Evolutionary conservation across 202 grass and related monocot species (phyloP).

Genomic region (Bolboschoenoplectus hybrid): DNA sequence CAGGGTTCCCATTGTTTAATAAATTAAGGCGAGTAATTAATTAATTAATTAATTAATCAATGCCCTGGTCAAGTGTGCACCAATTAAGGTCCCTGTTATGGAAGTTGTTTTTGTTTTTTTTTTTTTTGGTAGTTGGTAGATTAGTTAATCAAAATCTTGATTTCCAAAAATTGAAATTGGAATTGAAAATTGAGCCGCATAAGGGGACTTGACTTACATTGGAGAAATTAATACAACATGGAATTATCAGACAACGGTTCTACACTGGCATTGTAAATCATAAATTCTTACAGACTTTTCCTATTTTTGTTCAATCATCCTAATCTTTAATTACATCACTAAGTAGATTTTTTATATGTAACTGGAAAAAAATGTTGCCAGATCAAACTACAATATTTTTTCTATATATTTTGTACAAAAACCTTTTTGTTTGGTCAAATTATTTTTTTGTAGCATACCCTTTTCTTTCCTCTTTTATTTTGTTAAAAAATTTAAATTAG

Average conservation of each 20-base stretch:
- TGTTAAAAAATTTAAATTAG: too few species aligned
- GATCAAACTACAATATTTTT: too few species aligned
- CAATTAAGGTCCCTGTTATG: background rate
- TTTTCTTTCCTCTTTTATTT: too few species aligned
- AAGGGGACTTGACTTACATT: background rate
- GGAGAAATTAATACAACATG: background rate
- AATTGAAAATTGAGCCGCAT: background rate
- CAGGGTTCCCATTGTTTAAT: background rate
- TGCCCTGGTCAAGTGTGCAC: background rate
- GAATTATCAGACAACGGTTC: background rate
- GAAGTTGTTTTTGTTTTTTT: background rate
- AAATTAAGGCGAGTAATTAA: background rate
- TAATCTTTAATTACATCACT: background rate
- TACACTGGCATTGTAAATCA: background rate
- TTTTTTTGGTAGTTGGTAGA: too few species aligned
- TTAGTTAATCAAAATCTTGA: background rate
- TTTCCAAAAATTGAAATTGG: background rate
- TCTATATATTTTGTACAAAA: too few species aligned
- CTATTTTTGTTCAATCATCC: too few species aligned
- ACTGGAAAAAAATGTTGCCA: too few species aligned
- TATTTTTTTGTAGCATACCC: too few species aligned
- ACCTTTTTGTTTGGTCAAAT: too few species aligned
- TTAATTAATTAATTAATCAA: background rate
- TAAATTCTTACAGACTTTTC: background rate
- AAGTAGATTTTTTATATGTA: background rate